These are phyloP conservation scores for Epithele typhae DNA, from an alignment of 768 basidiomycete genomes.

Conservation along the genomic window DNA sequence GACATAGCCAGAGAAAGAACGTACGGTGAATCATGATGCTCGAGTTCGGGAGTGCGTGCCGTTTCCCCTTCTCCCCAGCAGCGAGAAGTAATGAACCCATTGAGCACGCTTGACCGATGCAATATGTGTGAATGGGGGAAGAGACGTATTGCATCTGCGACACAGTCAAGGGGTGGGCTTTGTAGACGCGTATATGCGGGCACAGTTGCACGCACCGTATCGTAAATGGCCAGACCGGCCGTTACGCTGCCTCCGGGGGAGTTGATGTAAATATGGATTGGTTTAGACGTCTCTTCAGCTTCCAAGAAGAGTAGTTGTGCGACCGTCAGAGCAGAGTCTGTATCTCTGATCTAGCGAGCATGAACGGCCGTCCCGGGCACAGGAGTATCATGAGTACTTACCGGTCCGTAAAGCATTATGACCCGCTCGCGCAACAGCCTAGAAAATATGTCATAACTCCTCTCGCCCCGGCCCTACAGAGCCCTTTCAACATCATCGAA, in stretches of 20 bases:
- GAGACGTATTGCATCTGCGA: constrained; percentile 89
- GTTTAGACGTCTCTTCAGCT: constrained; percentile 91
- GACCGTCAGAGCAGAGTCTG: constrained; percentile 83
- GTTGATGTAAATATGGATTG: constrained; percentile 96
- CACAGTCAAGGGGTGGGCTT: too few relatives aligned
- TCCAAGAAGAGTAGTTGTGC: constrained; percentile 94
- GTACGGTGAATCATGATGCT: constrained; percentile 98
- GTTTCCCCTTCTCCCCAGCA: constrained; percentile 85
- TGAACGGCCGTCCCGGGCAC: not conserved
- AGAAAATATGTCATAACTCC: constrained; percentile 96
- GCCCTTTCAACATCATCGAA: not conserved
- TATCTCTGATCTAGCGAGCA: constrained; percentile 70
- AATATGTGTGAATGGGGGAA: constrained; percentile 94
- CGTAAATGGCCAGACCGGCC: constrained; percentile 94
- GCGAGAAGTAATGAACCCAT: constrained; percentile 95
- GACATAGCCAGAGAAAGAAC: constrained; percentile 21
- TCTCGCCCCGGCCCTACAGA: constrained; percentile 72
- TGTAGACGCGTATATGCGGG: too few relatives aligned
- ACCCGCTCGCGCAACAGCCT: constrained; percentile 89
- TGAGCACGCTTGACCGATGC: constrained; percentile 90
- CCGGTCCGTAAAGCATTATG: constrained; percentile 92
- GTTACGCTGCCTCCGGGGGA: constrained; percentile 96
- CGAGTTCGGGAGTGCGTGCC: constrained; percentile 89
- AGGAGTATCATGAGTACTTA: constrained; percentile 33
- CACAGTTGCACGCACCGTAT: constrained; percentile 63